Base-by-base conservation (phyloP, 768 basidiomycete genomes). In the Pleurotus ostreatus region DNA sequence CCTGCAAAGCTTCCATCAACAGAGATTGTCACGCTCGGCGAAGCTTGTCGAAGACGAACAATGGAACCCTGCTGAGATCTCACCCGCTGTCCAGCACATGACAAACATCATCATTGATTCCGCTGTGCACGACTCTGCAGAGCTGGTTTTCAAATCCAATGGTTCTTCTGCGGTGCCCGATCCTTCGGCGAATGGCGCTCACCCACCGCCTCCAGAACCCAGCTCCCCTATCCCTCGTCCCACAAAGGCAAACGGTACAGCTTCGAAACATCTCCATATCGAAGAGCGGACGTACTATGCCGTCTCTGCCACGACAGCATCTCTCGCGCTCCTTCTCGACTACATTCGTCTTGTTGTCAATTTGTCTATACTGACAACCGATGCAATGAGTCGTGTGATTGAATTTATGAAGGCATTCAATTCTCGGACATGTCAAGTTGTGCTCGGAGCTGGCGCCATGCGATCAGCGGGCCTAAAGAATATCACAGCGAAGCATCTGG, bases 401-500 rank as follows among this genome's bases (percentile, higher is more conserved):
- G 97, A 99, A 69, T 95, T 95, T 66, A 76, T 99, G 58, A 98
- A 98, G 73, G 88, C 94, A 23, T 98, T 96, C 77, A 99, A 99
- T 69, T 98, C 96, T 26, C 78, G 97, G 62, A 96, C 94, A 2
- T 99, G 97, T 71, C 97, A 98, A 68, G 95, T 98, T 45, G 97
- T 99, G 0, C 78, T 99, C 7, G 97, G 97, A 2, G 97, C 97
- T 7, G 97, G 97, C 12, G 97, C 97, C n/a, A 98, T 98, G 95
- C 80, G 94, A 43, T 94, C 92, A 15, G 97, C 97, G 16, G 97
- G 97, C 5, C 72, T 99, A 64, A 98, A 92, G 72, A 96, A 98
- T 67, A 99, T 99, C 67, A 98, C 97, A 0, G 97, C 97, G 40
- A 97, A 94, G 70, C 96, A 99, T 75, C 79, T 99, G 20, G 94